Evolutionary conservation across 2,329 filamentous ascomycete species (phyloP).

Genomic region (Colletotrichum limetticola): DNA sequence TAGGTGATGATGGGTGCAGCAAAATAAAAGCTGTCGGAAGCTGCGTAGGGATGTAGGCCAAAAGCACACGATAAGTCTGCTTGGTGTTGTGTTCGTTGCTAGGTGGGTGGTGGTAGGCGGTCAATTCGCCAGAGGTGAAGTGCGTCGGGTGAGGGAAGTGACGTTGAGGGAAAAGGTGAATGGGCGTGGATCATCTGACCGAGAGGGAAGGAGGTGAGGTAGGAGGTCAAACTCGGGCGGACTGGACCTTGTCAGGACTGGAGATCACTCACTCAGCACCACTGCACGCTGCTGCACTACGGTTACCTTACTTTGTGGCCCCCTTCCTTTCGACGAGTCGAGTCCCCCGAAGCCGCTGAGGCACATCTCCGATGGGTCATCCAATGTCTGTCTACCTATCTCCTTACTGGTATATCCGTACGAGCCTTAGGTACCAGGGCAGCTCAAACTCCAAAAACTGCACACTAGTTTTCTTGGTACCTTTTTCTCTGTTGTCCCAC

Average conservation of each 20-base stretch:
- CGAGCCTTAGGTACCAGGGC: background rate
- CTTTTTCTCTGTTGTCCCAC: slow-evolving; percentile 3
- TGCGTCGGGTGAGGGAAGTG: slow-evolving; percentile 22
- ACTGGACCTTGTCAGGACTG: slow-evolving; percentile 12
- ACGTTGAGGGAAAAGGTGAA: slow-evolving; percentile 34
- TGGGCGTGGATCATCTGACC: slow-evolving; percentile 31
- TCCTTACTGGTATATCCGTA: background rate
- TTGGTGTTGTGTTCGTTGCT: background rate
- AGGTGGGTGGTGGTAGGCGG: slow-evolving; percentile 1
- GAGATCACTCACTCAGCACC: slow-evolving; percentile 21
- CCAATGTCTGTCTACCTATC: background rate
- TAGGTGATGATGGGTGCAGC: background rate
- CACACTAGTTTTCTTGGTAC: slow-evolving; percentile 11
- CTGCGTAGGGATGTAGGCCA: background rate
- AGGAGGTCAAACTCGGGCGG: slow-evolving; percentile 10
- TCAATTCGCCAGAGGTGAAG: background rate
- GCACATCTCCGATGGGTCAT: background rate
- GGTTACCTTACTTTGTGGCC: slow-evolving; percentile 14
- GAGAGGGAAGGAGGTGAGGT: slow-evolving; percentile 16
- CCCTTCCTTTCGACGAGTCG: background rate
- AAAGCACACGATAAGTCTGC: background rate
- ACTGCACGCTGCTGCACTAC: background rate
- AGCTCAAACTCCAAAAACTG: background rate
- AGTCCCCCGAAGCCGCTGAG: slow-evolving; percentile 19
- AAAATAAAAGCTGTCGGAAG: background rate